Evolutionary conservation across 75 land plant species (phyloP).

Genomic region (Selaginella tamariscina): DNA sequence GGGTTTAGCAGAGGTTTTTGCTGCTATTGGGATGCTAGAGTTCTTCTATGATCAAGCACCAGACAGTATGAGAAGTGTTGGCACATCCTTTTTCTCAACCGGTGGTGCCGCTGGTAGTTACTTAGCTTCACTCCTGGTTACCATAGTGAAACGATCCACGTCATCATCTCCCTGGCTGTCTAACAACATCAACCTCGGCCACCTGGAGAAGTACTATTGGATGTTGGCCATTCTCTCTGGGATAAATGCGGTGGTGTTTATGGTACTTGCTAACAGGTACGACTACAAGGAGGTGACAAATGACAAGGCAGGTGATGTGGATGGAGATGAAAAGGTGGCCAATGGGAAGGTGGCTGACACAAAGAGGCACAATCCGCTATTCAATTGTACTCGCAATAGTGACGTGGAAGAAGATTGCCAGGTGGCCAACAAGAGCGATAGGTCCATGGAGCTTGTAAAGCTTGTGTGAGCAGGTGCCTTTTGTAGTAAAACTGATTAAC

Average conservation of each 20-base stretch:
- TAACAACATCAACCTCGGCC: conserved; percentile 51
- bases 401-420: neutral
- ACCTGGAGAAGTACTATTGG: conserved; percentile 65
- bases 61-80: conserved; percentile 80
- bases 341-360: neutral
- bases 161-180: conserved; percentile 33
- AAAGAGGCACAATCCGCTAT: neutral
- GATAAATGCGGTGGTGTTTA: conserved; percentile 27
- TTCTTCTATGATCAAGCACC: conserved; percentile 91
- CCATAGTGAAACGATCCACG: conserved; percentile 24
- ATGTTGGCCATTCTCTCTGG: conserved; percentile 34
- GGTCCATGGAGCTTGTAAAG: neutral
- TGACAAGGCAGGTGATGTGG: neutral
- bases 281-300: conserved; percentile 15
- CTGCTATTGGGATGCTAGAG: conserved; percentile 67
- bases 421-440: neutral
- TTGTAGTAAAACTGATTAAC: too few species aligned
- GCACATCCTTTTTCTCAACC: conserved; percentile 53
- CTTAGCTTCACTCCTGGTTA: conserved; percentile 33
- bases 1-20: conserved; percentile 76
- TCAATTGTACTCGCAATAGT: neutral
- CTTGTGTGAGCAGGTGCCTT: neutral
- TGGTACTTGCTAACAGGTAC: conserved; percentile 28
- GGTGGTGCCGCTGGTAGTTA: conserved; percentile 52
- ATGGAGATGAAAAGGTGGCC: neutral